phyloP scores from a whole-genome alignment of 306 rosid genomes.

The Prunus armeniaca region DNA sequence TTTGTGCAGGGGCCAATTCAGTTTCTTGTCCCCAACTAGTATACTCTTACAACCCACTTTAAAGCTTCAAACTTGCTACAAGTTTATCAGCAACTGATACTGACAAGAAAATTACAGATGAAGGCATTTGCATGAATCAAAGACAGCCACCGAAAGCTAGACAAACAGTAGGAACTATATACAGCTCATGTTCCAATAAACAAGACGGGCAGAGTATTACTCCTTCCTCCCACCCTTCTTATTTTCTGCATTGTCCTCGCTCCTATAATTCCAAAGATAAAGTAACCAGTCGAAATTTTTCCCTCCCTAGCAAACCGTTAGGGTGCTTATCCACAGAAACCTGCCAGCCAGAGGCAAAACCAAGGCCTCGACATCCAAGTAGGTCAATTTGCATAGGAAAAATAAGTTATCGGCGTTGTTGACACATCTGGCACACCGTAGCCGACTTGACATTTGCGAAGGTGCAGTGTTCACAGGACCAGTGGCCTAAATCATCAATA shows the following conservation, averaged over 20 bases:
- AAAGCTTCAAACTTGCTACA: constrained; percentile 21
- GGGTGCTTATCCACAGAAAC: neutral
- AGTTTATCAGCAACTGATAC: constrained; percentile 1
- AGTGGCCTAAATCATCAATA: constrained; percentile 37
- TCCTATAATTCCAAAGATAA: neutral
- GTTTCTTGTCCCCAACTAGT: constrained; percentile 15
- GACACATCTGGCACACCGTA: constrained; percentile 42
- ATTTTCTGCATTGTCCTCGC: constrained; percentile 4
- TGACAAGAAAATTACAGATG: constrained; percentile 11
- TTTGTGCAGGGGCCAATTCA: constrained; percentile 28
- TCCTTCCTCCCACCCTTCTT: constrained; percentile 12
- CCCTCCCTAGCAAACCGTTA: neutral
- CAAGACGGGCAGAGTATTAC: neutral
- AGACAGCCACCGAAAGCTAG: constrained; percentile 13
- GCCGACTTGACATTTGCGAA: constrained; percentile 37
- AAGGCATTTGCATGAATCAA: constrained; percentile 24
- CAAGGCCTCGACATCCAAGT: constrained; percentile 8
- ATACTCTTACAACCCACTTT: constrained; percentile 13
- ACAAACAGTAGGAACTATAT: constrained; percentile 27
- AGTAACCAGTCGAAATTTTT: neutral
- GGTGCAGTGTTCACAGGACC: constrained; percentile 57
- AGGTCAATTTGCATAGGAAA: constrained; percentile 6
- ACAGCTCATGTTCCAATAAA: constrained; percentile 26
- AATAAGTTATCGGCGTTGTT: constrained; percentile 32
- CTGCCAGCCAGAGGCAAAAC: constrained; percentile 14